phyloP scores from a whole-genome alignment of 2,329 filamentous ascomycete genomes.

The Moelleriella libera region DNA sequence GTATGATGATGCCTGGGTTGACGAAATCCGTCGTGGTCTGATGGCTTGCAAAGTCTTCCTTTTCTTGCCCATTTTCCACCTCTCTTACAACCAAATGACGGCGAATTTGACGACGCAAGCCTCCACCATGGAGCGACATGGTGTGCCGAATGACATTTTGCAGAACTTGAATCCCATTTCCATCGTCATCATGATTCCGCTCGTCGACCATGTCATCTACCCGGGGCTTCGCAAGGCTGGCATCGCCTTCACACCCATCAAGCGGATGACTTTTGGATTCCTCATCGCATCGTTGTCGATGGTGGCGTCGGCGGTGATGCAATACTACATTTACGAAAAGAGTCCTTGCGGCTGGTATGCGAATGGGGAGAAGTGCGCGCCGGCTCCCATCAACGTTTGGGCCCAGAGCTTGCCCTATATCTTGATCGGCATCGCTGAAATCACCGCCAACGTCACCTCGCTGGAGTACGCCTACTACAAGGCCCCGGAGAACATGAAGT shows the following conservation, averaged over 20 bases:
- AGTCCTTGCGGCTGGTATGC: conserved; percentile 46
- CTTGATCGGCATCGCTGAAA: conserved; percentile 36
- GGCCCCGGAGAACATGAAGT: conserved; percentile 68
- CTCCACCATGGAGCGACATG: conserved; percentile 50
- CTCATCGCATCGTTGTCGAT: conserved; percentile 47
- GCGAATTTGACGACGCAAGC: conserved; percentile 51
- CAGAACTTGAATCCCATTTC: conserved; percentile 64
- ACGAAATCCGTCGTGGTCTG: conserved; percentile 59
- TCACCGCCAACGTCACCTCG: conserved; percentile 41
- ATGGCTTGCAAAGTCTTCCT: conserved; percentile 57
- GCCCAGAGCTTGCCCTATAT: conserved; percentile 37
- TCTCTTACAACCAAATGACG: conserved; percentile 45
- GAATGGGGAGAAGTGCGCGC: conserved; percentile 28
- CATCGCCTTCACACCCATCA: conserved; percentile 60
- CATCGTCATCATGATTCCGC: conserved; percentile 60
- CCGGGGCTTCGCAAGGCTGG: conserved; percentile 48
- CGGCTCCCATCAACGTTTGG: conserved; percentile 52
- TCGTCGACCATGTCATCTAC: conserved; percentile 57
- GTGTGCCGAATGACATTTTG: conserved; percentile 65
- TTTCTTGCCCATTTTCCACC: conserved; percentile 52
- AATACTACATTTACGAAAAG: conserved; percentile 49
- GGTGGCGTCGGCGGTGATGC: conserved; percentile 41
- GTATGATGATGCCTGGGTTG: conserved; percentile 73
- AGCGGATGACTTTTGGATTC: conserved; percentile 61
- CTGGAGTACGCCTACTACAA: conserved; percentile 69